Evolutionary conservation across 2,329 filamentous ascomycete genomes (phyloP), one percentile per base, ranked within the genome.

Genomic region (Zymoseptoria brevis): DNA sequence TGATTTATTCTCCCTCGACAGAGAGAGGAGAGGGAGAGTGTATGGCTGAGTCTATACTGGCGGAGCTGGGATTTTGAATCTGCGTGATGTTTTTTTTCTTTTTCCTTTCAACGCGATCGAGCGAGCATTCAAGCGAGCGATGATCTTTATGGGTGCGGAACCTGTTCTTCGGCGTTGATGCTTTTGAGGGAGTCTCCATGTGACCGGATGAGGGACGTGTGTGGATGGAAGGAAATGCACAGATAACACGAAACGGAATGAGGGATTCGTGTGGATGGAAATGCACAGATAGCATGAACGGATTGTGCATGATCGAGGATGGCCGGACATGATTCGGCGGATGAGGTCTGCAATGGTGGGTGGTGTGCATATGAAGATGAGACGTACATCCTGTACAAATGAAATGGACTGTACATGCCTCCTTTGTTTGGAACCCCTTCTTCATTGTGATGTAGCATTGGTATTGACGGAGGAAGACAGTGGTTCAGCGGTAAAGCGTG

Each of bases 31-130:
- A 62, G 45, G 60, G 57, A 26, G 52, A 41, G 16, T 65, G 63
- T 51, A 60, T 71, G 56, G 61, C 62, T 8, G 66, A 71, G 11
- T 64, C 65, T 6, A 68, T 72, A 26, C 69, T 71, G 59, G 63
- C 59, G 56, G 70, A 72, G 60, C 61, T 72, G 45, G 68, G 68
- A 9, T 72, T 68, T 59, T 60, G 70, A 22, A 4, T 22, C 21
- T 4, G 21, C 2, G 21, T 22, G 21, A 22, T 22, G 21, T 22
- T 24, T 24, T 24, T 24, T 4, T 24, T 35, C 13, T 41, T 41
- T 49, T 35, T 56, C 51, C 16, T 26, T 53, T 22, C 35, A 24
- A 58, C 26, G 56, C 56, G 48, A 55, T 53, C 57, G 51, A 58
- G 45, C 45, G 52, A 55, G 24, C 26, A 30, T 9, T 11, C n/a